phyloP scores from a whole-genome alignment of 2,329 filamentous ascomycete genomes.

The Monosporascus sp. region DNA sequence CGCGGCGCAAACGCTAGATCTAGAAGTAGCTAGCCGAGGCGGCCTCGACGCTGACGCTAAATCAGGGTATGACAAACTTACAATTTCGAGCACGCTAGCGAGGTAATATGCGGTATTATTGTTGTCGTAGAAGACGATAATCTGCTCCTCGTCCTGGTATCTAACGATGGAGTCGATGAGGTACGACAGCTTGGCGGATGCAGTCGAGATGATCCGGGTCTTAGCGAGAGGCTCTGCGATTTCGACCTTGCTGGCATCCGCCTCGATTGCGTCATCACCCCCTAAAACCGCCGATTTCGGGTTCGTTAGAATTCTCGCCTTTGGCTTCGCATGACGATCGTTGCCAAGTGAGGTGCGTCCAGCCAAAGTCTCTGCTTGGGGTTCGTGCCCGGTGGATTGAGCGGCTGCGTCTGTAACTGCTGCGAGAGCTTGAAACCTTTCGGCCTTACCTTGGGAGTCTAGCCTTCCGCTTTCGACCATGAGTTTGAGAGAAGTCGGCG shows the following conservation, averaged over 20 bases:
- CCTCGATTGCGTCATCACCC: slow-evolving; percentile 2
- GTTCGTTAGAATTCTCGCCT: slow-evolving; percentile 13
- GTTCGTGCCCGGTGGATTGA: slow-evolving; percentile 7
- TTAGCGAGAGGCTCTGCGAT: slow-evolving; percentile 48
- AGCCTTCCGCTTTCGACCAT: slow-evolving; percentile 43
- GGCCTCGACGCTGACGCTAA: no score
- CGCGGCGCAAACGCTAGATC: no score
- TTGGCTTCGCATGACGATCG: slow-evolving; percentile 20
- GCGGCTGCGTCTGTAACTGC: slow-evolving; percentile 13
- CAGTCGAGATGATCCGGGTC: slow-evolving; percentile 68
- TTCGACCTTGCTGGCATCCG: slow-evolving; percentile 35
- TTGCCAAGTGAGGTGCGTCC: slow-evolving; percentile 22
- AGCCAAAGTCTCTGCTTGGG: slow-evolving; percentile 15
- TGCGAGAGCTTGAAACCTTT: slow-evolving; percentile 28
- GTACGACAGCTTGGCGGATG: slow-evolving; percentile 84
- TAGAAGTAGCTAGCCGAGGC: no score
- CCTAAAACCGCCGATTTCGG: background rate
- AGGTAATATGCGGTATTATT: slow-evolving; percentile 85
- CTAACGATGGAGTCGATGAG: slow-evolving; percentile 66
- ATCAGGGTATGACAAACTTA: slow-evolving; percentile 24
- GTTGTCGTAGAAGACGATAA: slow-evolving; percentile 87
- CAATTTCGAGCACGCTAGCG: slow-evolving; percentile 72
- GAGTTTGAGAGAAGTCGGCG: slow-evolving; percentile 38
- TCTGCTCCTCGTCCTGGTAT: slow-evolving; percentile 71
- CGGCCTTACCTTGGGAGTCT: slow-evolving; percentile 31